These are phyloP conservation scores for Aphanomyces astaci DNA, from an alignment of 352 stramenopile species.

Conservation along the genomic window DNA sequence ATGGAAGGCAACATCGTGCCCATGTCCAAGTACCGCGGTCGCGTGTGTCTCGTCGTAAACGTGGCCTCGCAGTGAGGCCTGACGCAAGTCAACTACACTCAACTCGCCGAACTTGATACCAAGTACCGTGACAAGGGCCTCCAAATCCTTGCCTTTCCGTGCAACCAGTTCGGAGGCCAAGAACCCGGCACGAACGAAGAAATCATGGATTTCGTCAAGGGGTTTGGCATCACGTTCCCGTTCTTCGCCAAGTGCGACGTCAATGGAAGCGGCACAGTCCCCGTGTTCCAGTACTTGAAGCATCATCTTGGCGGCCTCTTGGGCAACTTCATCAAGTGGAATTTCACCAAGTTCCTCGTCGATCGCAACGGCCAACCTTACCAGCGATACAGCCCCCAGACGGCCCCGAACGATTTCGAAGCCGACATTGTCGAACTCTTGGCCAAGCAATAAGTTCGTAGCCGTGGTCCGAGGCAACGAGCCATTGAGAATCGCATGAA, in stretches of 20 bases:
- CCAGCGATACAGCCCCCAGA: slow-evolving; percentile 67
- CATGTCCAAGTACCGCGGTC: slow-evolving; percentile 44
- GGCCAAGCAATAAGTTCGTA: slow-evolving; percentile 31
- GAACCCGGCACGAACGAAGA: slow-evolving; percentile 49
- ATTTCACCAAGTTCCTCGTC: slow-evolving; percentile 88
- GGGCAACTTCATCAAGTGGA: slow-evolving; percentile 80
- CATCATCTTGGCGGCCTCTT: slow-evolving; percentile 47
- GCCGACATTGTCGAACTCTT: slow-evolving; percentile 72
- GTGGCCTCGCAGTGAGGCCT: slow-evolving; percentile 72
- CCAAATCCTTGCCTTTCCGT: slow-evolving; percentile 72
- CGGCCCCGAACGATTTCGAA: slow-evolving; percentile 61
- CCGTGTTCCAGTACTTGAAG: slow-evolving; percentile 80
- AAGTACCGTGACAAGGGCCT: slow-evolving; percentile 52
- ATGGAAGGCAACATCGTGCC: slow-evolving; percentile 49
- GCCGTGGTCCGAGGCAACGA: neutral
- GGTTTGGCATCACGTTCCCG: slow-evolving; percentile 40
- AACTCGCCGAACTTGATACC: slow-evolving; percentile 53
- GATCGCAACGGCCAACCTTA: slow-evolving; percentile 61
- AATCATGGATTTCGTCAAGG: slow-evolving; percentile 54
- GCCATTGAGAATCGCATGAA: slow-evolving; percentile 1
- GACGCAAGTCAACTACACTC: slow-evolving; percentile 66
- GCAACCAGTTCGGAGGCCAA: slow-evolving; percentile 78
- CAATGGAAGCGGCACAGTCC: slow-evolving; percentile 71
- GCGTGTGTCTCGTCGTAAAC: slow-evolving; percentile 49
- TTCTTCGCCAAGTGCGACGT: slow-evolving; percentile 74